These are phyloP conservation scores for Wickerhamiella azymoides DNA, from an alignment of 805 yeast genomes.

Conservation along the genomic window DNA sequence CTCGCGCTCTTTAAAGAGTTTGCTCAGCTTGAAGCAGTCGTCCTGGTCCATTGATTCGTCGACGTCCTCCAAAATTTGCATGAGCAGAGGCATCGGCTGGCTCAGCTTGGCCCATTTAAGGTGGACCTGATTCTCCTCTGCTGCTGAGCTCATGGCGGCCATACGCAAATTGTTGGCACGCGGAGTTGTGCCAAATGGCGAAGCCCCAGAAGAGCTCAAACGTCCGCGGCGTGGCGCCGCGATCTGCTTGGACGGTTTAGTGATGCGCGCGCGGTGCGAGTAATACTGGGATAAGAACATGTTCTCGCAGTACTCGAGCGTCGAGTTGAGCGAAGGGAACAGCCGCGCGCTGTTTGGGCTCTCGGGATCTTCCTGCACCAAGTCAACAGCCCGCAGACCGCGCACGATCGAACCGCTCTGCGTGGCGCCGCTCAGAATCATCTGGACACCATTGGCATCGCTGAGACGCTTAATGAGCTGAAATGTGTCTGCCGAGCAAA, in stretches of 20 bases:
- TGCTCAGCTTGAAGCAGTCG: conserved; percentile 54
- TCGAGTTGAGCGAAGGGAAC: conserved; percentile 68
- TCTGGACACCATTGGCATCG: conserved; percentile 49
- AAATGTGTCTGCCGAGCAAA: conserved; percentile 92
- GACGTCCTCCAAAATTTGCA: conserved; percentile 43
- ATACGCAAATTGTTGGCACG: conserved; percentile 17
- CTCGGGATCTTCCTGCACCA: conserved; percentile 42
- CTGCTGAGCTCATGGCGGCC: conserved; percentile 25
- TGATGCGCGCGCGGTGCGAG: conserved; percentile 23
- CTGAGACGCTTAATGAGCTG: conserved; percentile 70
- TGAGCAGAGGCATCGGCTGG: conserved; percentile 50
- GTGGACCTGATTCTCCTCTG: conserved; percentile 21
- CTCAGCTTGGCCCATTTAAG: conserved; percentile 26
- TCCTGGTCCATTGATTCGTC: conserved; percentile 23
- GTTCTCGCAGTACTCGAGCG: conserved; percentile 95
- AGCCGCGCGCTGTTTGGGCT: conserved; percentile 34
- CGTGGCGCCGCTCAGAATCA: conserved; percentile 66
- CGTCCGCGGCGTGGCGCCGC: neutral
- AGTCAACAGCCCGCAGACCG: conserved; percentile 71
- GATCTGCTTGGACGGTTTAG: neutral
- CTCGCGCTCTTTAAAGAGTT: conserved; percentile 39
- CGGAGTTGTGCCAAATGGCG: conserved; percentile 18
- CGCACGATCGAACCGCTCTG: conserved; percentile 52
- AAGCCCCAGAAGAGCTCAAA: neutral
- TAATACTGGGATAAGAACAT: conserved; percentile 58